Base-by-base conservation (phyloP, 805 yeast species). In the Starmerella tilneyi region DNA sequence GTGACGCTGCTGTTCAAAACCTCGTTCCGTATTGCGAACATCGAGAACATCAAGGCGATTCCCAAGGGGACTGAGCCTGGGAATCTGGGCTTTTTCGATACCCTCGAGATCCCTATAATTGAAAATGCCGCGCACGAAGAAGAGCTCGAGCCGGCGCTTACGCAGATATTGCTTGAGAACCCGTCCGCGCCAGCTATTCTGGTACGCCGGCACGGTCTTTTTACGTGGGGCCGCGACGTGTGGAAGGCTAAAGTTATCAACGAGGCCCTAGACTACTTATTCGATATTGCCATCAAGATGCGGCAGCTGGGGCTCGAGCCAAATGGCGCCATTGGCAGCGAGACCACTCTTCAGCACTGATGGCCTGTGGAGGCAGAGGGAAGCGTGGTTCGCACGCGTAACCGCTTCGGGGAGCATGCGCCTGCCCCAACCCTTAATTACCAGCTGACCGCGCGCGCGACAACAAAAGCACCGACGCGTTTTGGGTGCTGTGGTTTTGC, bases 191-290 rank as follows among this genome's bases (percentile, higher is more conserved):
- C 86, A 2, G 96, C 96, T 0, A 85, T 89, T 1, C 68, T 89
- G 43, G 96, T 89, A 6, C 75, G 94, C 63, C 72, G 96, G 58
- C 97, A 89, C 59, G 97, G 97, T 0, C 79, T 89, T 36, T 89
- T 80, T 60, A 95, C 86, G n/a, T 89, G 96, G 96, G 96, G 96
- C 20, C 84, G 81, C 55, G 76, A 73, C 21, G 83, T 84, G 11
- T 82, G 94, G 83, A 85, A 88, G 64, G 96, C 96, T 40, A 89
- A 89, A 64, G 74, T 89, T 12, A 81, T 82, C 61, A 86, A 86
- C 60, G 97, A 89, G 63, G 94, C 96, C 15, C 76, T 89, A 48
- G 96, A 89, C 58, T 89, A 88, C 60, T 65, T 89, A 50, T 68
- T 89, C 56, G 95, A 84, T 51, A 63, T 88, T 53, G 94, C 92